Evolutionary conservation across 2,329 filamentous ascomycete genomes (phyloP), one percentile per base, ranked within the genome.

Genomic region (Knufia petricola): DNA sequence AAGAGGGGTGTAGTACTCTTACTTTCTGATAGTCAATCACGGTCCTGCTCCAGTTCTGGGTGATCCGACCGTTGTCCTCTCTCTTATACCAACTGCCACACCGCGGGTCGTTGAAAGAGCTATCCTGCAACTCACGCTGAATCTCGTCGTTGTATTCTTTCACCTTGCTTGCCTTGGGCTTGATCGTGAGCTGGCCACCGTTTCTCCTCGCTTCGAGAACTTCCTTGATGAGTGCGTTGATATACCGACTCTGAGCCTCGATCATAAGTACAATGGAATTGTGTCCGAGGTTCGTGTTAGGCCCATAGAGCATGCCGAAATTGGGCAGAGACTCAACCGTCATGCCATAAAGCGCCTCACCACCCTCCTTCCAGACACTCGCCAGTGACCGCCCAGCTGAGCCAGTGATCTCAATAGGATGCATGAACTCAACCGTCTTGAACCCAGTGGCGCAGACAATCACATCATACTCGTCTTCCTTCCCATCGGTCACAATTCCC

Each of bases 261-360:
- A 79, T 77, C 76, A 79, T 80, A n/a, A 79, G 64, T 53, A 79
- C 74, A 55, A 79, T 79, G 47, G 67, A 71, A 52, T 76, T 78
- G 58, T 77, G 73, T 0, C 73, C 76, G 48, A 73, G 64, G 46
- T 73, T 75, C 1, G 74, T 78, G 59, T 78, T 79, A 2, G 75
- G 76, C 0, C 76, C 77, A 59, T 78, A 79, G 43, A 79, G 65
- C 67, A 78, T 74, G 40, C 65, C 73, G 53, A 78, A 78, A 50
- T 78, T 78, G 1, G 74, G 75, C 42, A 78, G 63, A 6, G 20
- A 20, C 46, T 74, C 70, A 2, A 77, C 71, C 0, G 69, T 69
- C 3, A 74, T 68, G 41, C 76, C 74, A 51, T 74, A 69, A 10
- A 73, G 68, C 9, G 76, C 77, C 19, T 59, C 63, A 0, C 76